These are phyloP conservation scores for Eucalyptus caleyi DNA, from an alignment of 345 rosid genomes.

Conservation along the genomic window DNA sequence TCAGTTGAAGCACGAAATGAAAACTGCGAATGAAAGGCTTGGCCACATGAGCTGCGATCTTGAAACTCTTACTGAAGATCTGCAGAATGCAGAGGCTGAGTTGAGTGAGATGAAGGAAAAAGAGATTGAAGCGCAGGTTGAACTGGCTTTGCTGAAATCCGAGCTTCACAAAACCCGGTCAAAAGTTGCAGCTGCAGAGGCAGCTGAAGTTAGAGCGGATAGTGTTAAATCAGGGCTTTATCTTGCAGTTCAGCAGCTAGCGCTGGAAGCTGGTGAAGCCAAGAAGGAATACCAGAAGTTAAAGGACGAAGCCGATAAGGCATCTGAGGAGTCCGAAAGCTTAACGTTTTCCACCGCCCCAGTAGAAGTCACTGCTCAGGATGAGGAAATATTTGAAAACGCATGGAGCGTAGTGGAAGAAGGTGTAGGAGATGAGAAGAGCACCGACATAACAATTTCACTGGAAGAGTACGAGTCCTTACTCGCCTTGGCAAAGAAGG, in stretches of 20 bases:
- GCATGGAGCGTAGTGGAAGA: neutral
- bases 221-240: slow-evolving; percentile 8
- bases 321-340: neutral
- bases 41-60: neutral
- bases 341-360: neutral
- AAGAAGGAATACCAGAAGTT: slow-evolving; percentile 11
- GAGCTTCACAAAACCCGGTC: slow-evolving; percentile 20
- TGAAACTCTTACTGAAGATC: slow-evolving; percentile 3
- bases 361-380: neutral
- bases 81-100: slow-evolving; percentile 6
- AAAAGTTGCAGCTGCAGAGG: slow-evolving; percentile 18
- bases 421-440: neutral
- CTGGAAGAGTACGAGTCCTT: slow-evolving; percentile 15
- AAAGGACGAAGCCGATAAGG: slow-evolving; percentile 1
- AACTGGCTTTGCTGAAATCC: slow-evolving; percentile 19
- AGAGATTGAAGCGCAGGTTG: slow-evolving; percentile 19
- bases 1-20: slow-evolving; percentile 3
- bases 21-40: slow-evolving; percentile 7
- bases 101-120: slow-evolving; percentile 3
- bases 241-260: slow-evolving; percentile 23
- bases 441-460: slow-evolving; percentile 2
- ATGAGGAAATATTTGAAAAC: neutral
- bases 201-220: slow-evolving; percentile 20
- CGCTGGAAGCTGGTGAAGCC: slow-evolving; percentile 14
- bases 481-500: slow-evolving; percentile 3